Conservation (phyloP, 2,329 filamentous ascomycete genomes). For the Gaeumannomyces tritici region DNA sequence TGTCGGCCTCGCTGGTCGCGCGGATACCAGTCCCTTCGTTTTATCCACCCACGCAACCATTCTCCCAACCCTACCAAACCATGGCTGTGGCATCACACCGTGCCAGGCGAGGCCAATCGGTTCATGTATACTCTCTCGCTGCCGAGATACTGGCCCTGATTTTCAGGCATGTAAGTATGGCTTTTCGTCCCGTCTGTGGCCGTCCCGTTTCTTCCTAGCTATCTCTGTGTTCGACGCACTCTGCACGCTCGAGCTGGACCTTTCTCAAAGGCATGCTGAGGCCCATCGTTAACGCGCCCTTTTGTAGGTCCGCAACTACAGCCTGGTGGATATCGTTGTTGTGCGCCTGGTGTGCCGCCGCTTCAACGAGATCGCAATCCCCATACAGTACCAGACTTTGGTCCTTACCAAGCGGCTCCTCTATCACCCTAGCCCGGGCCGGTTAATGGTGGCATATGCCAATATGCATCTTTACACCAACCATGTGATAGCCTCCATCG, state of each 20-base stretch:
- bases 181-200: too few relatives aligned
- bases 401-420: background rate
- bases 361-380: conserved; percentile 2
- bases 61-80: background rate
- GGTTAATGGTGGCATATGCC: background rate
- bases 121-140: background rate
- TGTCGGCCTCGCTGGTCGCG: too few relatives aligned
- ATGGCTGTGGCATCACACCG: background rate
- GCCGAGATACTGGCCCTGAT: conserved; percentile 1
- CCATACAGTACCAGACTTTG: conserved; percentile 1
- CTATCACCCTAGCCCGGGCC: background rate
- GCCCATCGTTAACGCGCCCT: too few relatives aligned
- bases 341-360: conserved; percentile 1
- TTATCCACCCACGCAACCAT: too few relatives aligned
- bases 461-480: conserved; percentile 3
- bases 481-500: background rate
- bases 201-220: too few relatives aligned
- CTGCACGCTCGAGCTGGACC: background rate
- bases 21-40: too few relatives aligned
- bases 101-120: background rate
- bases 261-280: background rate
- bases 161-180: background rate
- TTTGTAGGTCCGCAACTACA: background rate
- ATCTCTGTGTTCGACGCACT: background rate
- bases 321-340: background rate